Base-by-base conservation (phyloP, 352 stramenopile species). In the Phytophthora cajani region DNA sequence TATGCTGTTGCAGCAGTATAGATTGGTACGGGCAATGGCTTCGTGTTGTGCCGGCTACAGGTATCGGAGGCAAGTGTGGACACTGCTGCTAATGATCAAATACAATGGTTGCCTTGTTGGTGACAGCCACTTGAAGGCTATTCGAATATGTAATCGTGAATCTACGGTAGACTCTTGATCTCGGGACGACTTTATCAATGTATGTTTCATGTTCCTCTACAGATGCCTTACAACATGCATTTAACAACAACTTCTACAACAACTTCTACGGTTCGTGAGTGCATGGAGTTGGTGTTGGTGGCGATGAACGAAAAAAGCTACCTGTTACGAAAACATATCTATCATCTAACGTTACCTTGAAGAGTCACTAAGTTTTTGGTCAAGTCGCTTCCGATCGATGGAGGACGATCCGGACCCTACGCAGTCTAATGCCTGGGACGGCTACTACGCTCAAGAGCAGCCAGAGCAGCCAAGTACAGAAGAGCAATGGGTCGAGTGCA, bases 401-500 rank as follows among this genome's bases (percentile, higher is more conserved):
- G 60, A 73, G 44, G 54, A 64, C 47, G 58, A 40, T 8, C 23
- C 64, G 14, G 46, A n/a, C 25, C 21, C 7, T 2, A 36, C 50
- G n/a, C 33, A 64, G 17, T 21, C 42, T 50, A 46, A 44, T 36
- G 40, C 58, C 30, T 57, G 27, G 67, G 36, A 27, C 33, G 53
- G 57, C n/a, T 19, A 54, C 14, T 56, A 47, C 17, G 12, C 57
- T 47, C 42, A 63, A 30, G 50, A 53, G 12, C 58, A 57, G n/a
- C 2, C 46, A 10, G 46, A 53, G 12, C 51, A 52, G 14, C 2
- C 46, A 10, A 27, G 25, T 2, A 7, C n/a, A 58, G 59, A 46
- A 30, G 23, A 55, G 1, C 30, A 67, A 8, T 91, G 83, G 81
- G 59, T 77, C 4, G 61, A 80, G 60, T 82, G 73, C 56, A 40